A percentile compares a stretch with the other conserved stretches of the same genome.
These are phyloP conservation scores for Scheffersomyces lignicola DNA, from an alignment of 1,139 yeast species.

Conservation along the genomic window DNA sequence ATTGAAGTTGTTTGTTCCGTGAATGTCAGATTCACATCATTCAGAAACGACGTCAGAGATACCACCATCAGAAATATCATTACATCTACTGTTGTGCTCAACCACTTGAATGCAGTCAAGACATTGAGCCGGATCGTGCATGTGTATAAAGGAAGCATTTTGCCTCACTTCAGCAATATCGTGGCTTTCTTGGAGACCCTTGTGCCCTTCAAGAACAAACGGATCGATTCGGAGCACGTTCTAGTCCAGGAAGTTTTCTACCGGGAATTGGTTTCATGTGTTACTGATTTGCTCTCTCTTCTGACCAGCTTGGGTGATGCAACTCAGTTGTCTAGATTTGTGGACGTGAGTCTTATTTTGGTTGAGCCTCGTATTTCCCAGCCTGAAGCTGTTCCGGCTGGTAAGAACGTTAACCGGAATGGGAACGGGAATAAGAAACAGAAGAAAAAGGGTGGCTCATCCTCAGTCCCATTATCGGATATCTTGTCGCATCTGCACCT, in stretches of 20 bases:
- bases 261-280: constrained; percentile 28
- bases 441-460: constrained; percentile 44
- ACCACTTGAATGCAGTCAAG: constrained; percentile 45
- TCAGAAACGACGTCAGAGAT: constrained; percentile 59
- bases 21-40: constrained; percentile 52
- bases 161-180: constrained; percentile 50
- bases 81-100: constrained; percentile 36
- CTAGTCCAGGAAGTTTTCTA: constrained; percentile 32
- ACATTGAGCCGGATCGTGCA: constrained; percentile 39
- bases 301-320: constrained; percentile 37
- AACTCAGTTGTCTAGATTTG: constrained; percentile 39
- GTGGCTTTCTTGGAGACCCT: constrained; percentile 54
- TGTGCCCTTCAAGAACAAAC: constrained; percentile 48
- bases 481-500: constrained; percentile 65
- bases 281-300: constrained; percentile 28
- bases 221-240: constrained; percentile 31
- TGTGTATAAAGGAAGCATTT: constrained; percentile 43
- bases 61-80: constrained; percentile 44
- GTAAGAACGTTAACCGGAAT: constrained; percentile 2
- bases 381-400: constrained; percentile 3
- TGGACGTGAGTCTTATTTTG: constrained; percentile 47
- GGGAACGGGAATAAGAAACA: constrained; percentile 19
- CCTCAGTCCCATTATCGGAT: constrained; percentile 61
- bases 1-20: constrained; percentile 54
- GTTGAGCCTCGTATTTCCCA: constrained; percentile 37